These are phyloP conservation scores for Boletus subparvulus DNA, from an alignment of 768 basidiomycete species.

Conservation along the genomic window DNA sequence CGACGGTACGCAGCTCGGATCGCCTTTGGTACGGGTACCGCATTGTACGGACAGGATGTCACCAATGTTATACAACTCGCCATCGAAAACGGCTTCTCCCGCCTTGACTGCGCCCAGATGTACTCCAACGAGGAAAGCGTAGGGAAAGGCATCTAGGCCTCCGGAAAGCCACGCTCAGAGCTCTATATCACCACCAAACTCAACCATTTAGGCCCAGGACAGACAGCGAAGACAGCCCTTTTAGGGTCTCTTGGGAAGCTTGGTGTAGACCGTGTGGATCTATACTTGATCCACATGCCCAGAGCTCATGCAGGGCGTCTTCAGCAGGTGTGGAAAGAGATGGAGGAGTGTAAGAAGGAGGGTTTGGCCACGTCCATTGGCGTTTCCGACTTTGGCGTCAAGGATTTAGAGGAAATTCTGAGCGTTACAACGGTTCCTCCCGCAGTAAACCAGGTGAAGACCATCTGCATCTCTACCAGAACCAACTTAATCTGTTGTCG, in stretches of 20 bases:
- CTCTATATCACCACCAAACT: not conserved
- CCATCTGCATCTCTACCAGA: not conserved
- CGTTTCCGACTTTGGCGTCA: not conserved
- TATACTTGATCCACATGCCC: constrained; percentile 1
- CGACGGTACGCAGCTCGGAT: constrained; percentile 1
- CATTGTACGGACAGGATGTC: not conserved
- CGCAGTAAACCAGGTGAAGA: not conserved
- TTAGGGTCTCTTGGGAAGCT: not conserved
- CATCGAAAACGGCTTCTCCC: not conserved
- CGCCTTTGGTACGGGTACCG: not conserved
- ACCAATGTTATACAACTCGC: not conserved
- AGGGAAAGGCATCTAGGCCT: not conserved
- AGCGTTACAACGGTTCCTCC: not conserved
- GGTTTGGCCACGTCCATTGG: constrained; percentile 4
- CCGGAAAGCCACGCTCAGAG: not conserved
- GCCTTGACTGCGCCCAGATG: constrained; percentile 1
- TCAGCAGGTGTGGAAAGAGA: not conserved
- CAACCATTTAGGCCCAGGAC: not conserved
- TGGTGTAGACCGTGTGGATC: not conserved
- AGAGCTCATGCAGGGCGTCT: not conserved
- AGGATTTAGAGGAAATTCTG: not conserved
- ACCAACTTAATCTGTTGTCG: not conserved
- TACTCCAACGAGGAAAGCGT: constrained; percentile 6
- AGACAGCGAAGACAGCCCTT: not conserved
- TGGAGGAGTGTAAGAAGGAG: constrained; percentile 4